Evolutionary conservation across 305 asterid genomes (phyloP), one percentile per base, ranked within the genome.

Genomic region (Ilex paraguariensis): DNA sequence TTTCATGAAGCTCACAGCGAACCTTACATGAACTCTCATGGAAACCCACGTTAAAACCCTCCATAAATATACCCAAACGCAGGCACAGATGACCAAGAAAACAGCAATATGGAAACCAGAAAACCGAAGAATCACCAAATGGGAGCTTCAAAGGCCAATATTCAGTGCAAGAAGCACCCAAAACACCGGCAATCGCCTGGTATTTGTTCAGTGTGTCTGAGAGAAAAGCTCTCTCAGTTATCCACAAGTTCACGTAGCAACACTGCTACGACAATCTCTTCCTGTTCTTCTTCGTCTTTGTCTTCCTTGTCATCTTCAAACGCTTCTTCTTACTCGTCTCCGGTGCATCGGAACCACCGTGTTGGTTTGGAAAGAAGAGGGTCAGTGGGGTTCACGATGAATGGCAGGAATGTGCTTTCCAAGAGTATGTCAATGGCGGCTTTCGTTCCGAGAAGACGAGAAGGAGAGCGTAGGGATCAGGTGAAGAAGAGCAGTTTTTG

Each of bases 121-220:
- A 87, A 48, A 66, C 67, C 33, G 54, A 80, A 69, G 58, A 33
- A 45, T 9, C 59, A 63, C 11, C 75, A 58, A 67, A 15, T 68
- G 2, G 71, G 71, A 2, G 68, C 66, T 68, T 68, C 76, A 60
- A 73, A 69, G 57, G 68, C 69, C 63, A 57, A 61, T 56, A 65
- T 71, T 0, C 54, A 79, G 7, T 90, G 97, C 86, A 81, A 67
- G 54, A 83, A 74, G 31, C 97, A 90, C 64, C 94, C 97, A 0
- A 85, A 82, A 30, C 95, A 90, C 77, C 64, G 58, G 10, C 97
- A 87, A 73, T 81, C 92, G 0, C 92, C 97, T 0, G 97, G 97
- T 0, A 93, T 90, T 57, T 90, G 97, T 69, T 84, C 97, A 30
- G 13, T 82, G 54, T 90, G 97, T 63, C 82, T 90, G 1, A 75